Percentiles rank a stretch among this genome's conserved stretches.
These are phyloP conservation scores for Piromyces finnis DNA, from an alignment of 192 early-diverging fungal species.

Conservation along the genomic window DNA sequence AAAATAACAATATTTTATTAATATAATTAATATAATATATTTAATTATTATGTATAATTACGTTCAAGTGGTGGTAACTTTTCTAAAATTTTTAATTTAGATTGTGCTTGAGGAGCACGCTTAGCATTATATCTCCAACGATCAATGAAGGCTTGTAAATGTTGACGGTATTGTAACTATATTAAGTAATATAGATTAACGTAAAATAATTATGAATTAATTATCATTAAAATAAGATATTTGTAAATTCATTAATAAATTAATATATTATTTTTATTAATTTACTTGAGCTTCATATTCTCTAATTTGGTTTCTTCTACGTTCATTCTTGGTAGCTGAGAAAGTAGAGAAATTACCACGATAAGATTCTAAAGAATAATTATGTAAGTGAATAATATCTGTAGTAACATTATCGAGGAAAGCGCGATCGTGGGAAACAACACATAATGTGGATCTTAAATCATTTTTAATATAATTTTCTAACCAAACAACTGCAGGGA, in stretches of 20 bases:
- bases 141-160: slow-evolving; percentile 70
- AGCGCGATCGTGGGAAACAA: slow-evolving; percentile 93
- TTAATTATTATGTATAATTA: neutral
- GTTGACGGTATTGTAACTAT: neutral
- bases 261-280: slow-evolving; percentile 78
- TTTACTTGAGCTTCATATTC: slow-evolving; percentile 92
- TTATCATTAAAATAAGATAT: no score
- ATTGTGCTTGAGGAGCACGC: slow-evolving; percentile 76
- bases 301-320: slow-evolving; percentile 70
- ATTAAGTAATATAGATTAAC: neutral
- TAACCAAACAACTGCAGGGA: slow-evolving; percentile 96
- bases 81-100: slow-evolving; percentile 94
- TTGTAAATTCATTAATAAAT: no score
- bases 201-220: neutral
- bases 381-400: slow-evolving; percentile 91
- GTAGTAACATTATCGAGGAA: slow-evolving; percentile 96
- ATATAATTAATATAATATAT: neutral
- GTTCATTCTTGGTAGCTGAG: slow-evolving; percentile 73
- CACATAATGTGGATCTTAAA: slow-evolving; percentile 72
- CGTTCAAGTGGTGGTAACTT: slow-evolving; percentile 78
- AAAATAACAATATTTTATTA: no score
- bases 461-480: slow-evolving; percentile 85
- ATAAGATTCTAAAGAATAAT: slow-evolving; percentile 84
- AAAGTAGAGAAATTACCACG: slow-evolving; percentile 88
- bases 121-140: slow-evolving; percentile 99